Evolutionary conservation across 1,139 yeast genomes (phyloP).

Genomic region (Debaryomyces psychrophilus): DNA sequence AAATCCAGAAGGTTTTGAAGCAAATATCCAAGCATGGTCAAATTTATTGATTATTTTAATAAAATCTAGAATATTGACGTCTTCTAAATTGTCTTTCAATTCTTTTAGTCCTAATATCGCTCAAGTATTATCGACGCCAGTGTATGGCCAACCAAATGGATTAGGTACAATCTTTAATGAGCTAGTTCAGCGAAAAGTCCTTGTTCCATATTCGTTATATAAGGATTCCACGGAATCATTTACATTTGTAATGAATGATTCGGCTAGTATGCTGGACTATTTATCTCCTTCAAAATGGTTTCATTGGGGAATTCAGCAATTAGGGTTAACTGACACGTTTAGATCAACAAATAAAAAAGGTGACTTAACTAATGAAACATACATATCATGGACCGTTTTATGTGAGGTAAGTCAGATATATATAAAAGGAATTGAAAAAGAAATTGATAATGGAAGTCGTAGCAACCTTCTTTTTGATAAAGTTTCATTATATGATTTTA

Average conservation of each 20-base stretch:
- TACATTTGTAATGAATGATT: not conserved
- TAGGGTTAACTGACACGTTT: slow-evolving; percentile 12
- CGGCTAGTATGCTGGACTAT: slow-evolving; percentile 9
- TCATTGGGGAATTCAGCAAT: slow-evolving; percentile 17
- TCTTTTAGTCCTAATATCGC: slow-evolving; percentile 26
- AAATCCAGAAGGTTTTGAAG: slow-evolving; percentile 71
- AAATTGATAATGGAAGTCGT: slow-evolving; percentile 21
- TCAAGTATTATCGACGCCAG: slow-evolving; percentile 26
- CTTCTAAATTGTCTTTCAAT: slow-evolving; percentile 27
- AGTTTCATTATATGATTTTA: slow-evolving; percentile 18
- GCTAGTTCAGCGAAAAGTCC: slow-evolving; percentile 22
- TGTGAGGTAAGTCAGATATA: slow-evolving; percentile 19
- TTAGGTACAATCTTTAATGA: slow-evolving; percentile 30
- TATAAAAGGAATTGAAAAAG: slow-evolving; percentile 12
- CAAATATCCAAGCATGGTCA: slow-evolving; percentile 69
- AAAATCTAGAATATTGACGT: slow-evolving; percentile 17
- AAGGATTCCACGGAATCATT: slow-evolving; percentile 9
- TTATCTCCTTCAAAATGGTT: slow-evolving; percentile 20
- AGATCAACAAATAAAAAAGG: slow-evolving; percentile 17
- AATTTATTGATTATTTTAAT: slow-evolving; percentile 29
- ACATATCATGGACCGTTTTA: slow-evolving; percentile 30
- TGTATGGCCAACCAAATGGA: slow-evolving; percentile 34
- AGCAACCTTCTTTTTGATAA: slow-evolving; percentile 26
- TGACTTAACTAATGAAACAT: slow-evolving; percentile 26
- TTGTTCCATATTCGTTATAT: slow-evolving; percentile 31